Evolutionary conservation across 1,284 basidiomycete species (phyloP).

Genomic region (Cutaneotrichosporon sp.): DNA sequence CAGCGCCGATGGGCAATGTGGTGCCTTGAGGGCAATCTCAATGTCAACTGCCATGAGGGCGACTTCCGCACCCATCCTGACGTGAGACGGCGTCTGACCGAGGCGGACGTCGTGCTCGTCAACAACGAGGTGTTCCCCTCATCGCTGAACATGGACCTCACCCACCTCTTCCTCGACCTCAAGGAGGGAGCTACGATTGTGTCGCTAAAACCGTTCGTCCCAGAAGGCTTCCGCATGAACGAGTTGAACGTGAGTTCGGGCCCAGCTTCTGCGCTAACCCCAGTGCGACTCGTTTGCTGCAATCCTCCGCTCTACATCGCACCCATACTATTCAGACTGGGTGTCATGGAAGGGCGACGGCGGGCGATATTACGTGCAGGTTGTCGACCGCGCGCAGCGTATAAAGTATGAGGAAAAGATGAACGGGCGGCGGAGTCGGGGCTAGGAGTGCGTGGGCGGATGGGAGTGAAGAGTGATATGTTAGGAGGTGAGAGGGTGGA

Average conservation of each 20-base stretch:
- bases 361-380: conserved; percentile 44
- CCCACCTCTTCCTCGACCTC: conserved; percentile 59
- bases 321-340: conserved; percentile 47
- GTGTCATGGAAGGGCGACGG: conserved; percentile 51
- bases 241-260: conserved; percentile 50
- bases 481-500: not conserved
- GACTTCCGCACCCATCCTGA: conserved; percentile 55
- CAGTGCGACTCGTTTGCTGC: conserved; percentile 51
- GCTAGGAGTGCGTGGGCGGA: not conserved
- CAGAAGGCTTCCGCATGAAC: conserved; percentile 56
- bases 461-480: not conserved
- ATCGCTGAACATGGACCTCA: conserved; percentile 57
- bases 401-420: conserved; percentile 42
- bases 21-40: conserved; percentile 54
- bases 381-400: conserved; percentile 42
- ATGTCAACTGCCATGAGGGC: conserved; percentile 55
- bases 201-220: conserved; percentile 59
- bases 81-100: conserved; percentile 47
- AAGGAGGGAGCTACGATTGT: conserved; percentile 58
- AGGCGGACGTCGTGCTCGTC: conserved; percentile 59
- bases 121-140: conserved; percentile 61
- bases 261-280: not conserved
- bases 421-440: conserved; percentile 28
- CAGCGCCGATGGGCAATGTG: conserved; percentile 57
- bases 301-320: conserved; percentile 37